Conservation (phyloP, 2,329 filamentous ascomycete species). For the Cercospora zeae-maydis region DNA sequence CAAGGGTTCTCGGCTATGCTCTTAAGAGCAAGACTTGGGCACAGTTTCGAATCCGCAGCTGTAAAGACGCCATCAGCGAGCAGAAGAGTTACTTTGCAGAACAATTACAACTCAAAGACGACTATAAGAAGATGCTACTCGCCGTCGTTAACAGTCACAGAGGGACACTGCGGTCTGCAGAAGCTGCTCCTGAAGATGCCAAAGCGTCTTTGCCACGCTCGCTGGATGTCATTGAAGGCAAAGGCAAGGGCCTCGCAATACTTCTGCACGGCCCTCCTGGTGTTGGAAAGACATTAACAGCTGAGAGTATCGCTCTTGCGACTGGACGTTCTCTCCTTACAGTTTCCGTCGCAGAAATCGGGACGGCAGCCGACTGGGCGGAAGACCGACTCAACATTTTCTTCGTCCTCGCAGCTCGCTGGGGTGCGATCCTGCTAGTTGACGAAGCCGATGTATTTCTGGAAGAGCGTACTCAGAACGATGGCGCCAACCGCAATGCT, state of each 20-base stretch:
- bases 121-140: too few relatives aligned
- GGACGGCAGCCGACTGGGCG: background rate
- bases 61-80: too few relatives aligned
- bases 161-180: too few relatives aligned
- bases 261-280: constrained; percentile 38
- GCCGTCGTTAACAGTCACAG: too few relatives aligned
- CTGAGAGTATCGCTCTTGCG: constrained; percentile 34
- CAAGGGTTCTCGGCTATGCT: too few relatives aligned
- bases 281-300: constrained; percentile 41
- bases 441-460: constrained; percentile 64
- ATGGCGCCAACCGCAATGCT: background rate
- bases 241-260: constrained; percentile 34
- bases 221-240: constrained; percentile 16
- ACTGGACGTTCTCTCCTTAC: constrained; percentile 43
- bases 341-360: constrained; percentile 15
- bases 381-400: constrained; percentile 4
- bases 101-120: too few relatives aligned
- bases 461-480: constrained; percentile 42
- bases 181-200: too few relatives aligned
- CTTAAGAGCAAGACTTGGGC: too few relatives aligned
- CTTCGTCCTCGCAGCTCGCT: constrained; percentile 11
- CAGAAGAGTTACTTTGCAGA: too few relatives aligned
- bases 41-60: too few relatives aligned
- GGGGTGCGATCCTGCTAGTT: constrained; percentile 17
- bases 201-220: too few relatives aligned